Conservation (phyloP, 352 stramenopile genomes). For the Pythium grandisporangium region DNA sequence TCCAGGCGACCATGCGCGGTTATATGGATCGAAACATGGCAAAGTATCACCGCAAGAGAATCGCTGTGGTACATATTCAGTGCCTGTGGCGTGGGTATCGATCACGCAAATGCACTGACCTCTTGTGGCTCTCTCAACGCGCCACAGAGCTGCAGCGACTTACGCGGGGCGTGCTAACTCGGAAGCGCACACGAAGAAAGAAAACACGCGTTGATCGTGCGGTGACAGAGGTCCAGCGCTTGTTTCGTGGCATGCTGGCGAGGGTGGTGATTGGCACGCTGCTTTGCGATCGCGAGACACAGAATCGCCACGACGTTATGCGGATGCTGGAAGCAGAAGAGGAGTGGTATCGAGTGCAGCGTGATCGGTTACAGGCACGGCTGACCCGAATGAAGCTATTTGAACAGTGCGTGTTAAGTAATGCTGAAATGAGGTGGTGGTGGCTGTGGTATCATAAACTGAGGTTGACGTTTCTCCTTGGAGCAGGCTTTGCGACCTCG, state of each 20-base stretch:
- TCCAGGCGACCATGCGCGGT: constrained; percentile 54
- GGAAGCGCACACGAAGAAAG: constrained; percentile 22
- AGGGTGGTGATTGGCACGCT: constrained; percentile 23
- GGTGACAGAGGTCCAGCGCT: constrained; percentile 51
- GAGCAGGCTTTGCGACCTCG: constrained; percentile 46
- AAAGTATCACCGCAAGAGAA: constrained; percentile 2
- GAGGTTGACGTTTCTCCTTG: no score
- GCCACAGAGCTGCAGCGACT: constrained; percentile 47
- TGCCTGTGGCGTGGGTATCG: constrained; percentile 40
- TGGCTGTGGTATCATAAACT: background rate
- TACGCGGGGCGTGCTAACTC: constrained; percentile 31
- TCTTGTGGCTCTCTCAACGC: constrained; percentile 35
- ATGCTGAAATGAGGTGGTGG: background rate
- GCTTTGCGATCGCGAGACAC: constrained; percentile 46
- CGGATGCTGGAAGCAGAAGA: constrained; percentile 55
- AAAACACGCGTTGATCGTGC: constrained; percentile 6
- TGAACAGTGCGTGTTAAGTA: constrained; percentile 25
- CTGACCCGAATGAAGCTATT: constrained; percentile 46
- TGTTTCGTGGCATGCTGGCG: constrained; percentile 53
- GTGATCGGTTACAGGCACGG: constrained; percentile 40
- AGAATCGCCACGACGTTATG: constrained; percentile 63
- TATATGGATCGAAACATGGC: constrained; percentile 19
- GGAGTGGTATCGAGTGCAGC: constrained; percentile 48
- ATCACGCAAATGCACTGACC: constrained; percentile 33
- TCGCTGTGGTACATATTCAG: constrained; percentile 52